These are phyloP conservation scores for Pythium rhizo-oryzae DNA, from an alignment of 352 stramenopile genomes.

Conservation along the genomic window DNA sequence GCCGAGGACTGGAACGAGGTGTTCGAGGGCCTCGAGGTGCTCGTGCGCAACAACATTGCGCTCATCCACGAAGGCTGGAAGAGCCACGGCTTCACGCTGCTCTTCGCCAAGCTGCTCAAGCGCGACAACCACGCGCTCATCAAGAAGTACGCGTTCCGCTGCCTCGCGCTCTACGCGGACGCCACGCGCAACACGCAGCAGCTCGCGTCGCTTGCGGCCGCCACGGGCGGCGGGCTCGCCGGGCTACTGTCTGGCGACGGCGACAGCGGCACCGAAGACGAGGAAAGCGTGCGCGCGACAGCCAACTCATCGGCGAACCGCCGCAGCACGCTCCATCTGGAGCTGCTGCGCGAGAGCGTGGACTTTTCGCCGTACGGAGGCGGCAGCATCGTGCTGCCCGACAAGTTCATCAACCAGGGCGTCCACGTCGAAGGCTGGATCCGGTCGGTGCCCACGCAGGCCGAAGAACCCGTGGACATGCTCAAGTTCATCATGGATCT, in stretches of 20 bases:
- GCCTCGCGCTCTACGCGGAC: constrained; percentile 81
- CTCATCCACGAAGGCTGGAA: constrained; percentile 83
- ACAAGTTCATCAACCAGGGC: constrained; percentile 84
- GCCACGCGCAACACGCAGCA: constrained; percentile 75
- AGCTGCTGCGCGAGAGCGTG: constrained; percentile 79
- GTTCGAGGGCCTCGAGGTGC: constrained; percentile 84
- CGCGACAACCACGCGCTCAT: constrained; percentile 88
- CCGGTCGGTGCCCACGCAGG: constrained; percentile 72
- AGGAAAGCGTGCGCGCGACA: constrained; percentile 40
- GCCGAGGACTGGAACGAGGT: constrained; percentile 90
- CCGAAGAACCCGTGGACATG: constrained; percentile 88
- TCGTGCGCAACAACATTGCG: constrained; percentile 73
- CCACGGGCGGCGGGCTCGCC: constrained; percentile 13
- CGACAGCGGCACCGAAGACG: constrained; percentile 49
- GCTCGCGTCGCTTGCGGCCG: constrained; percentile 38
- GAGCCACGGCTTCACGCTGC: constrained; percentile 74
- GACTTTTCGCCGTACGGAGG: constrained; percentile 88
- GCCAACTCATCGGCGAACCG: constrained; percentile 38
- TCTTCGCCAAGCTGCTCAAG: constrained; percentile 86
- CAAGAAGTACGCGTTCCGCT: constrained; percentile 90
- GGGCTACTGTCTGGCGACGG: constrained; percentile 44
- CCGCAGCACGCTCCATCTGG: constrained; percentile 73
- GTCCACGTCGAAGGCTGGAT: constrained; percentile 89
- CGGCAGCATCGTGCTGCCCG: constrained; percentile 75
- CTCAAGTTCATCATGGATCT: constrained; percentile 91